A percentile compares a stretch with the other conserved stretches of the same genome.
phyloP scores from a whole-genome alignment of 768 basidiomycete species.

The Panaeolus cyanescens region DNA sequence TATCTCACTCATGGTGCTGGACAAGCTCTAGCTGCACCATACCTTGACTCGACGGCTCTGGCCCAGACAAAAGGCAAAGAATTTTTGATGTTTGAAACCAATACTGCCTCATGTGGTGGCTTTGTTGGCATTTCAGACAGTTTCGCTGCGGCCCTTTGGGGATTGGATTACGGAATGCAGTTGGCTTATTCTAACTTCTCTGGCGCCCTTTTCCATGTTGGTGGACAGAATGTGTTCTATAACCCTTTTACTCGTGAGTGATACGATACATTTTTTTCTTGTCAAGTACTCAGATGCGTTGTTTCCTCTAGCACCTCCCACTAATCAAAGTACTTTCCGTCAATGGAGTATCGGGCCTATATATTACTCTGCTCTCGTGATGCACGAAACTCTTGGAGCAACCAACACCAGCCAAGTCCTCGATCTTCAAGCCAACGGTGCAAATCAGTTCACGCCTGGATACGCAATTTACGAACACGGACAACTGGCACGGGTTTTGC shows the following conservation, averaged over 20 bases:
- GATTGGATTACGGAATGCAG: constrained; percentile 58
- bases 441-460: constrained; percentile 58
- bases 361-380: constrained; percentile 72
- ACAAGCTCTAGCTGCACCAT: constrained; percentile 47
- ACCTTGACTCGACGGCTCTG: constrained; percentile 48
- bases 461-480: constrained; percentile 78
- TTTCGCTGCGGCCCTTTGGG: constrained; percentile 68
- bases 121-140: constrained; percentile 63
- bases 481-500: constrained; percentile 55
- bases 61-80: constrained; percentile 45
- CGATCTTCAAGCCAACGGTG: constrained; percentile 57
- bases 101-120: constrained; percentile 70
- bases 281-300: background rate
- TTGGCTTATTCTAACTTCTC: constrained; percentile 58
- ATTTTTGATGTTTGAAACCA: constrained; percentile 71
- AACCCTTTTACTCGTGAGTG: constrained; percentile 49
- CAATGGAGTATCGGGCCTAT: constrained; percentile 79
- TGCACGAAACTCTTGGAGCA: constrained; percentile 69
- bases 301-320: constrained; percentile 45
- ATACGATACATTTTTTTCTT: background rate
- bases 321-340: constrained; percentile 57
- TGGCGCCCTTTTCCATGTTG: constrained; percentile 53
- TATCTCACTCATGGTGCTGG: constrained; percentile 67
- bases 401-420: constrained; percentile 63
- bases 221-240: constrained; percentile 66